Conservation (phyloP, 768 basidiomycete genomes). For the Tylopilus sp. region DNA sequence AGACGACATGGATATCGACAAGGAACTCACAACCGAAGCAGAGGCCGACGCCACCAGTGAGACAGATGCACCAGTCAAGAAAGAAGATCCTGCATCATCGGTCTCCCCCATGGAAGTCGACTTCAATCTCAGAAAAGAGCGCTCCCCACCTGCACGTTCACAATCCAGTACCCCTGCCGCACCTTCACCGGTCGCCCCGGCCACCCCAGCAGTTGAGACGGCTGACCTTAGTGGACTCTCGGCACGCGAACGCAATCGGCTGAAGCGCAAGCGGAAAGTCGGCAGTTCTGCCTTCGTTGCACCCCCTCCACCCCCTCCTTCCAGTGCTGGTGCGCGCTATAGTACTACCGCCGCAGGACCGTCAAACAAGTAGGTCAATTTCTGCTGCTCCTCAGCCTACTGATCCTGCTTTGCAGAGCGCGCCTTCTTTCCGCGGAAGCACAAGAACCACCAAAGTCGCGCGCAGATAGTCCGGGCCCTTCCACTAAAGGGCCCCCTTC, state of each 20-base stretch:
- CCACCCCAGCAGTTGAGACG: slow-evolving; percentile 34
- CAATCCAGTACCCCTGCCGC: slow-evolving; percentile 42
- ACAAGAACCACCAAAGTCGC: slow-evolving; percentile 45
- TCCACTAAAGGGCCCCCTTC: slow-evolving; percentile 34
- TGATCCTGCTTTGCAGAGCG: slow-evolving; percentile 42
- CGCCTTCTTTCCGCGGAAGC: slow-evolving; percentile 71
- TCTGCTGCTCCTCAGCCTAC: slow-evolving; percentile 1
- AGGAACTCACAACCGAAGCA: slow-evolving; percentile 65
- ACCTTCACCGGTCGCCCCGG: slow-evolving; percentile 47
- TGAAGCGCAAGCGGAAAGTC: slow-evolving; percentile 91
- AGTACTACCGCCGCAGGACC: slow-evolving; percentile 52
- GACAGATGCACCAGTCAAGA: slow-evolving; percentile 36
- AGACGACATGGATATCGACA: slow-evolving; percentile 86
- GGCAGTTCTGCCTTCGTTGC: slow-evolving; percentile 83
- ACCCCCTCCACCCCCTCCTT: slow-evolving; percentile 58
- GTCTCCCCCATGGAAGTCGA: slow-evolving; percentile 47
- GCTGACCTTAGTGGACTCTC: slow-evolving; percentile 61
- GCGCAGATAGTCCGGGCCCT: slow-evolving; percentile 55
- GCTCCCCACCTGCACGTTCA: slow-evolving; percentile 39
- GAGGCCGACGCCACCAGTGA: slow-evolving; percentile 47
- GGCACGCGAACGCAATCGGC: slow-evolving; percentile 87
- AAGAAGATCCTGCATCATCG: slow-evolving; percentile 34
- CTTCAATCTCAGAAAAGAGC: slow-evolving; percentile 38
- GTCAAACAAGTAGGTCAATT: slow-evolving; percentile 50
- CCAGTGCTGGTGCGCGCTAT: slow-evolving; percentile 59